These are phyloP conservation scores for Trypanosoma brucei DNA, from an alignment of 208 protist species.

Conservation along the genomic window DNA sequence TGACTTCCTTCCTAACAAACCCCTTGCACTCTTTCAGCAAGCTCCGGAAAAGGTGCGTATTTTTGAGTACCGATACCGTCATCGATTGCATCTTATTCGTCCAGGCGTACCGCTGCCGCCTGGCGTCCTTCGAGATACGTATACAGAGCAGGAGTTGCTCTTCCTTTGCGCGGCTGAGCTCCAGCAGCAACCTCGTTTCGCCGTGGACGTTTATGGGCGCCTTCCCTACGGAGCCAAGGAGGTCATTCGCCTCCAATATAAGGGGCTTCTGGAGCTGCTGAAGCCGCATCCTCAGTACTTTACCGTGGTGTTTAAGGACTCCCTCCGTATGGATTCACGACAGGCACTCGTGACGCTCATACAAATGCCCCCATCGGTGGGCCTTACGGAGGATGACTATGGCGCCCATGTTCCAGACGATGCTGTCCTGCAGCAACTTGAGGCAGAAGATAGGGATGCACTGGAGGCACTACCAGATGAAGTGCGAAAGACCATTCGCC, in stretches of 20 bases:
- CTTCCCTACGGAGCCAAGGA: constrained; percentile 46
- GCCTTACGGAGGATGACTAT: constrained; percentile 20
- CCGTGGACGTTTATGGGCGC: constrained; percentile 22
- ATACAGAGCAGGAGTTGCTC: constrained; percentile 45
- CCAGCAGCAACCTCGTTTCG: constrained; percentile 13
- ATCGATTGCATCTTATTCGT: constrained; percentile 43
- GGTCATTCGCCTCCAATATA: constrained; percentile 26
- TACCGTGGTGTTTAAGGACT: constrained; percentile 31
- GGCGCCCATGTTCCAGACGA: constrained; percentile 2
- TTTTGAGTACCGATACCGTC: constrained; percentile 50
- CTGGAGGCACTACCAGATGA: constrained; percentile 19
- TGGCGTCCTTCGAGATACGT: constrained; percentile 33
- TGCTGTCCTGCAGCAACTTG: constrained; percentile 10
- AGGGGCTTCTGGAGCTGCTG: constrained; percentile 27
- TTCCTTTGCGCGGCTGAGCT: constrained; percentile 39
- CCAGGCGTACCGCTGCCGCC: constrained; percentile 48
- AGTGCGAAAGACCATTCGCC: constrained; percentile 10
- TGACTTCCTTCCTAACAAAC: constrained; percentile 42
- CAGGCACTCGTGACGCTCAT: constrained; percentile 22
- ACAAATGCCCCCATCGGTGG: constrained; percentile 15
- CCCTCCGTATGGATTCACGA: constrained; percentile 17
- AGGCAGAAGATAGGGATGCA: constrained; percentile 20
- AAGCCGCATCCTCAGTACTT: constrained; percentile 45
- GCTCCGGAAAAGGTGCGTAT: constrained; percentile 40
- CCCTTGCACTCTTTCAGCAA: constrained; percentile 30